Evolutionary conservation across 2,329 filamentous ascomycete species (phyloP).

Genomic region (Xylariaceae sp.): DNA sequence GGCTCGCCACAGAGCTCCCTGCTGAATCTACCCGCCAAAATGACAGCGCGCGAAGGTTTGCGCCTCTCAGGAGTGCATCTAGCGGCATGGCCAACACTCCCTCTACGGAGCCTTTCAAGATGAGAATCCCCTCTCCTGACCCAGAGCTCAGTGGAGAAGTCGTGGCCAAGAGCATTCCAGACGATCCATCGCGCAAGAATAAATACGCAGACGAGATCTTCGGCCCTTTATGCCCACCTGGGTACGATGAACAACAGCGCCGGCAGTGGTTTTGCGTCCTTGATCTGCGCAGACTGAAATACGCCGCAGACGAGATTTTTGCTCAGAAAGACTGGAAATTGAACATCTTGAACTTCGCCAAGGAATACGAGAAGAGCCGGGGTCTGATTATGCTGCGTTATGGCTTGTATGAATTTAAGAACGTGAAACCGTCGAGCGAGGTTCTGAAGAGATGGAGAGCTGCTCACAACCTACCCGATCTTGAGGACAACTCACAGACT

Average conservation of each 20-base stretch:
- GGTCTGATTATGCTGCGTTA: slow-evolving; percentile 57
- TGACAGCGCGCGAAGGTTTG: slow-evolving; percentile 26
- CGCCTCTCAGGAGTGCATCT: slow-evolving; percentile 36
- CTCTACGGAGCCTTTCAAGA: slow-evolving; percentile 49
- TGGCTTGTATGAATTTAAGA: slow-evolving; percentile 59
- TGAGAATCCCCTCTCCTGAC: slow-evolving; percentile 55
- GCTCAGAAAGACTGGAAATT: slow-evolving; percentile 57
- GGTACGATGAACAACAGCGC: slow-evolving; percentile 54
- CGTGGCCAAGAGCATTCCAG: slow-evolving; percentile 48
- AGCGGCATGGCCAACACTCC: slow-evolving; percentile 45
- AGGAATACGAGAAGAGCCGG: slow-evolving; percentile 59
- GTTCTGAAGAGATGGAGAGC: slow-evolving; percentile 54
- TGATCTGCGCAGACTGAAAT: slow-evolving; percentile 56
- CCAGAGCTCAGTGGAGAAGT: slow-evolving; percentile 51
- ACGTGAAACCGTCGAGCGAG: slow-evolving; percentile 53
- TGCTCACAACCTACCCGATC: slow-evolving; percentile 49
- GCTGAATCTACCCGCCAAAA: slow-evolving; percentile 21
- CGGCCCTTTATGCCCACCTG: slow-evolving; percentile 49
- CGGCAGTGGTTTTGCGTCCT: slow-evolving; percentile 60
- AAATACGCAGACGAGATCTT: slow-evolving; percentile 58
- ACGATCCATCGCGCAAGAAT: slow-evolving; percentile 45
- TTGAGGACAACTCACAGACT: slow-evolving; percentile 32
- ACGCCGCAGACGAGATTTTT: slow-evolving; percentile 57
- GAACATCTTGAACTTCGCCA: slow-evolving; percentile 57
- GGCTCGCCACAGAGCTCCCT: slow-evolving; percentile 28